phyloP scores from a whole-genome alignment of 1,139 yeast species.

The Geotrichum reessii region DNA sequence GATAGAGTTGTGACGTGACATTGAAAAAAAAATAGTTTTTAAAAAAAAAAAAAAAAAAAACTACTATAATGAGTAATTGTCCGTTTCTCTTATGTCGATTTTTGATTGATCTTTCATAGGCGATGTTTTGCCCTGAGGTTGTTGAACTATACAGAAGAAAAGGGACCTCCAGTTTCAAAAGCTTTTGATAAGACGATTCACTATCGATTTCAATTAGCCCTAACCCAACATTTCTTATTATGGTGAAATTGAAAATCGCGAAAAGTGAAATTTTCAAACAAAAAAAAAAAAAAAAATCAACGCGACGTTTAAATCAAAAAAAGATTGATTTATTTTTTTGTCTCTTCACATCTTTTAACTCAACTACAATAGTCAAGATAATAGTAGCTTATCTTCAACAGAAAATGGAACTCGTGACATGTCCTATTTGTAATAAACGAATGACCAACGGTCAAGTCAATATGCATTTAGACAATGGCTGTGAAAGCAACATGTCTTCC shows the following conservation, averaged over 20 bases:
- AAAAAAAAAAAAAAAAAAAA: too few species aligned
- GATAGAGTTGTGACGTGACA: background rate
- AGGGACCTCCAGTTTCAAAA: too few species aligned
- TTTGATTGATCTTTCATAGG: too few species aligned
- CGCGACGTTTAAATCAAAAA: background rate
- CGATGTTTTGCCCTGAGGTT: too few species aligned
- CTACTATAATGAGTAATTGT: too few species aligned
- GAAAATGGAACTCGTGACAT: conserved; percentile 20
- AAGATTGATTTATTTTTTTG: too few species aligned
- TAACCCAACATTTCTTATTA: background rate
- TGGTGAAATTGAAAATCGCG: background rate
- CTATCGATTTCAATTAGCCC: background rate
- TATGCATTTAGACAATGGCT: conserved; percentile 37
- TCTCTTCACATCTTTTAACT: too few species aligned
- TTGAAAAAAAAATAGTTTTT: too few species aligned
- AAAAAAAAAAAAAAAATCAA: background rate
- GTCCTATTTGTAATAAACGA: conserved; percentile 36
- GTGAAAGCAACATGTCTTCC: conserved; percentile 19
- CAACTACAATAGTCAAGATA: too few species aligned
- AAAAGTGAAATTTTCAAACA: background rate
- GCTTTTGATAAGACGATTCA: background rate
- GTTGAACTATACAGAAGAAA: too few species aligned
- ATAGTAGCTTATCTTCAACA: background rate
- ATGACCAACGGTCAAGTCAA: conserved; percentile 34
- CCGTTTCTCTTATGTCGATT: too few species aligned